Base-by-base conservation (phyloP, 805 yeast species). In the Kazachstania africana region DNA sequence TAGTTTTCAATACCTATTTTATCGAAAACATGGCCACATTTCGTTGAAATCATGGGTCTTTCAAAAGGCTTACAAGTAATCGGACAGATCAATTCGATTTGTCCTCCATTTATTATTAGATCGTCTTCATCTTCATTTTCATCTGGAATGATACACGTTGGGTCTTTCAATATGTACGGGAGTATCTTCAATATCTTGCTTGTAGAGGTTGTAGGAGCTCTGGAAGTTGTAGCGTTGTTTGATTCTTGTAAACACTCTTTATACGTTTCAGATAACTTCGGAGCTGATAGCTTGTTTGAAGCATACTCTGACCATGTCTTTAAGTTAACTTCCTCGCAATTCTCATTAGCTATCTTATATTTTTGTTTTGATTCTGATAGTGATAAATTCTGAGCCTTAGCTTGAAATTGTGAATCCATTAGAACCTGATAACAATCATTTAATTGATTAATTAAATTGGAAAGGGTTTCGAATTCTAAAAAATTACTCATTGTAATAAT, bases 21-120 rank as follows among this genome's bases (percentile, higher is more conserved):
- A 42, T 79, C 87, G 46, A 66, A 78, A 0, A 71, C 69, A 54
- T 81, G 93, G 0, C 62, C 59, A 53, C 93, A 81, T 19, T 47
- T 53, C 16, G 43, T 53, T 3, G 78, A 70, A n/a, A 59, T 65
- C 43, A 70, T 60, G 0, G 93, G 91, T 3, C 55, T 55, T 15
- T 51, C 59, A 50, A 70, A 77, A 26, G 59, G 50, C 32, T 64
- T 59, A 36, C 68, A 47, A 0, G 85, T 70, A 10, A 80, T 60
- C 0, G 88, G 88, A 48, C 87, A 84, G 16, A 61, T 65, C 35
- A 81, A 48, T 28, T 75, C 72, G n/a, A 81, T 59, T 23, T 58
- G 68, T 24, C 91, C 91, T 34, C 91, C 93, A 8, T 70, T 72
- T 5, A 80, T 66, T 26, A 65, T 70, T 20, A 80, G 28, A 15